Percentiles rank a stretch among this genome's conserved stretches.
phyloP scores from a whole-genome alignment of 345 rosid genomes.

The Camelina neglecta region DNA sequence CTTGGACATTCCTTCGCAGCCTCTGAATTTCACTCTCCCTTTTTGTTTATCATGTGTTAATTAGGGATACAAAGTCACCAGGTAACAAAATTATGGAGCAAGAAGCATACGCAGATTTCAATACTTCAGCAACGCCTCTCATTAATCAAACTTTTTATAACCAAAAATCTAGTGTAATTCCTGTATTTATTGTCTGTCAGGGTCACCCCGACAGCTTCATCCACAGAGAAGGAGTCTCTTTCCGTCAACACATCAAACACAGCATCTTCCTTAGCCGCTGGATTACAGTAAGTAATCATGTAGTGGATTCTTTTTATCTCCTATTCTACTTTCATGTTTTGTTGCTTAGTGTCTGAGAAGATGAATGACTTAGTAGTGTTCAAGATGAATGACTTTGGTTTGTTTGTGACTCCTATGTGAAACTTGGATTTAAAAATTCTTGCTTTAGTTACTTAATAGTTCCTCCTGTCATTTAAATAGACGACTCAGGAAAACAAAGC shows the following conservation, averaged over 20 bases:
- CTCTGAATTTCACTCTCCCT: not conserved
- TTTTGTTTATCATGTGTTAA: not conserved
- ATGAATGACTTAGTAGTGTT: not conserved
- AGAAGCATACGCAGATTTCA: not conserved
- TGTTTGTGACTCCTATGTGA: not conserved
- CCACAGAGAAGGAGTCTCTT: constrained; percentile 13
- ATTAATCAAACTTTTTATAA: not conserved
- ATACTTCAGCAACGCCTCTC: constrained; percentile 2
- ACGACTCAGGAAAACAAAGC: not conserved
- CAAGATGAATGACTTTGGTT: not conserved
- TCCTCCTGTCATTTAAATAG: constrained; percentile 2
- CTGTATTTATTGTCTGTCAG: not conserved
- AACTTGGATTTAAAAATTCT: not conserved
- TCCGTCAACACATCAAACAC: constrained; percentile 1
- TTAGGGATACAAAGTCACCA: constrained; percentile 66
- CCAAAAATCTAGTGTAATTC: not conserved
- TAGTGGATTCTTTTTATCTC: not conserved
- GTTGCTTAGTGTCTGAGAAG: not conserved
- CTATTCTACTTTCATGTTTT: not conserved
- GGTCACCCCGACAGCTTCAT: not conserved
- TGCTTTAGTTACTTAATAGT: not conserved
- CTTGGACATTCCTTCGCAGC: not conserved
- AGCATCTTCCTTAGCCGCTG: constrained; percentile 38
- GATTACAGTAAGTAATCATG: constrained; percentile 40
- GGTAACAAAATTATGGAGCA: constrained; percentile 38